phyloP scores from a whole-genome alignment of 495 filamentous ascomycete species.

The Lasiosphaeria miniovina region DNA sequence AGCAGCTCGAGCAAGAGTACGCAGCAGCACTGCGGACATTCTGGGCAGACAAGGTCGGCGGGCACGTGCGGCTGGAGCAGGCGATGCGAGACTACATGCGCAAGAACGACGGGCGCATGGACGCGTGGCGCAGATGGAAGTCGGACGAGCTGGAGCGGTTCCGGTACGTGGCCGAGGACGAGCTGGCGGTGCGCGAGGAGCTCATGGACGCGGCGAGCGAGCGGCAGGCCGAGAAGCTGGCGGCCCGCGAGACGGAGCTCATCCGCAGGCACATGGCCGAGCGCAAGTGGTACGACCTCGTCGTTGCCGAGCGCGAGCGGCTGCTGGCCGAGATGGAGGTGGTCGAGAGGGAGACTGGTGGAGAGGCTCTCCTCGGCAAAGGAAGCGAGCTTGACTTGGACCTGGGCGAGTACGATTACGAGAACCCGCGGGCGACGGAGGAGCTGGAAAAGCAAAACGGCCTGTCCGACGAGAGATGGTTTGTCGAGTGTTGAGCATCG shows the following conservation, averaged over 20 bases:
- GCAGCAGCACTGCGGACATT: constrained; percentile 21
- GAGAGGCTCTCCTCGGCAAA: constrained; percentile 6
- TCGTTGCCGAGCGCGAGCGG: constrained; percentile 28
- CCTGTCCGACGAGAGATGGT: neutral
- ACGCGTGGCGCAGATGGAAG: constrained; percentile 30
- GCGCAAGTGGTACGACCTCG: constrained; percentile 29
- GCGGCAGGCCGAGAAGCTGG: constrained; percentile 17
- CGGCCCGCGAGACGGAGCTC: constrained; percentile 15
- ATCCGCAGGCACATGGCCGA: constrained; percentile 25
- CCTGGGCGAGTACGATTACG: neutral
- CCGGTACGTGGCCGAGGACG: constrained; percentile 22
- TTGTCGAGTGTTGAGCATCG: neutral
- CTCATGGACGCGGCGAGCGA: constrained; percentile 25
- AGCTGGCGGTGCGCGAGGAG: constrained; percentile 29
- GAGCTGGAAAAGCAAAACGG: no score
- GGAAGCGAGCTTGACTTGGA: neutral
- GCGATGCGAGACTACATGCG: constrained; percentile 25
- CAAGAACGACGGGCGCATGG: constrained; percentile 28
- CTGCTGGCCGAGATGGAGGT: constrained; percentile 30
- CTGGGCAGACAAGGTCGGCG: constrained; percentile 25
- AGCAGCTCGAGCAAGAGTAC: constrained; percentile 35
- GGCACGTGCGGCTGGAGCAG: constrained; percentile 11
- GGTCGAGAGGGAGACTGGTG: constrained; percentile 34
- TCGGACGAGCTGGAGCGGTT: constrained; percentile 25
- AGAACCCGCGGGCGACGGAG: neutral